Conservation (phyloP, 179 eudicot genomes). For the Carnegiea gigantea region DNA sequence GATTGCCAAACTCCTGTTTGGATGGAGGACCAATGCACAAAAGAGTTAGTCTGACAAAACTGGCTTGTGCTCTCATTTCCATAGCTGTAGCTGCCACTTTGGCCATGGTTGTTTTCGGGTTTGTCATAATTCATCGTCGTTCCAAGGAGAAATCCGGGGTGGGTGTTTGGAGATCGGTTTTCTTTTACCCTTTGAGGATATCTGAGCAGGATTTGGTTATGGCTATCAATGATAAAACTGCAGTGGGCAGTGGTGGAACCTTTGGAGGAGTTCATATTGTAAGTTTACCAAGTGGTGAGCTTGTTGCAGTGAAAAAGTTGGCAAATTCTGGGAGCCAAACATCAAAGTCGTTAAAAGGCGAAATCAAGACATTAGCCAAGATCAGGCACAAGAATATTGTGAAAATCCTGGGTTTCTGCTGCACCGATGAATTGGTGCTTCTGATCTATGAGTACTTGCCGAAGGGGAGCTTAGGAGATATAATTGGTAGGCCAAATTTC, state of each 20-base stretch:
- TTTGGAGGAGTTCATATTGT: conserved; percentile 68
- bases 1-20: conserved; percentile 57
- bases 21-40: conserved; percentile 33
- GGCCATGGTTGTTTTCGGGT: conserved; percentile 34
- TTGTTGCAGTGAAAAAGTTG: conserved; percentile 68
- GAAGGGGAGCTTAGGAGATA: conserved; percentile 80
- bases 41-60: conserved; percentile 40
- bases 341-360: conserved; percentile 58
- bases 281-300: conserved; percentile 78
- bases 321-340: conserved; percentile 50
- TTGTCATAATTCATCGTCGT: conserved; percentile 39
- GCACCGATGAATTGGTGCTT: conserved; percentile 58
- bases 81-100: conserved; percentile 43
- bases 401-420: conserved; percentile 71
- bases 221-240: conserved; percentile 64
- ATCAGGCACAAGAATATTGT: conserved; percentile 73
- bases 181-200: conserved; percentile 78
- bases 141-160: conserved; percentile 36
- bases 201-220: conserved; percentile 68
- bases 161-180: conserved; percentile 58
- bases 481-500: conserved; percentile 46
- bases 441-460: conserved; percentile 66
- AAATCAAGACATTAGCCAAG: conserved; percentile 77
- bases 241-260: conserved; percentile 43
- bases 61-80: conserved; percentile 48